Percentiles rank a stretch among this genome's conserved stretches.
Conservation (phyloP, 106 monocot species). For the Iris macrosiphon region DNA sequence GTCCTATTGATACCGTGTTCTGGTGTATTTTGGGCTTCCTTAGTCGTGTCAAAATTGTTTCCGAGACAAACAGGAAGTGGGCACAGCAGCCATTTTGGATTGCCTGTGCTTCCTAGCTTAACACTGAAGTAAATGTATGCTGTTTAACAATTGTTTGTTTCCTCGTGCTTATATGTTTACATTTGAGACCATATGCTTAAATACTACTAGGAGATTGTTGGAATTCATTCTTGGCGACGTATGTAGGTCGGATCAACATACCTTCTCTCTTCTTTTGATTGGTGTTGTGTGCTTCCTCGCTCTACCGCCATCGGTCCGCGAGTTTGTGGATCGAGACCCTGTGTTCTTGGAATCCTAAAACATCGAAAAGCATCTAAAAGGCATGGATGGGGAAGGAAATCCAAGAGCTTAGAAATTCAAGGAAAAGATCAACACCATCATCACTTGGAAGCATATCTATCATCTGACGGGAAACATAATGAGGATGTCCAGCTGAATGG, state of each 20-base stretch:
- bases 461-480: constrained; percentile 10
- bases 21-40: neutral
- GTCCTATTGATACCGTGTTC: neutral
- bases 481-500: constrained; percentile 5
- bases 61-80: too few species aligned
- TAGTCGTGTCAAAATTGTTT: neutral
- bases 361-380: constrained; percentile 3
- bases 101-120: too few species aligned
- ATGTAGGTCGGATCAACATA: constrained; percentile 26
- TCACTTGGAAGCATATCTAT: constrained; percentile 5
- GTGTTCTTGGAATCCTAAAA: constrained; percentile 23
- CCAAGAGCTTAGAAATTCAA: constrained; percentile 19
- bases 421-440: constrained; percentile 13
- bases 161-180: neutral
- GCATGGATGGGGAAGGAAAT: constrained; percentile 19
- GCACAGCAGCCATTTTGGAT: too few species aligned
- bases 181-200: neutral
- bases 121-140: neutral
- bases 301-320: constrained; percentile 8
- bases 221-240: constrained; percentile 2
- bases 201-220: neutral
- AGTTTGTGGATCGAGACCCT: constrained; percentile 31
- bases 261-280: neutral
- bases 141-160: neutral
- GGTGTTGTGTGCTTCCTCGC: neutral